Evolutionary conservation across 306 rosid species (phyloP), one percentile per base, ranked within the genome.

Genomic region (Lotus japonicus): DNA sequence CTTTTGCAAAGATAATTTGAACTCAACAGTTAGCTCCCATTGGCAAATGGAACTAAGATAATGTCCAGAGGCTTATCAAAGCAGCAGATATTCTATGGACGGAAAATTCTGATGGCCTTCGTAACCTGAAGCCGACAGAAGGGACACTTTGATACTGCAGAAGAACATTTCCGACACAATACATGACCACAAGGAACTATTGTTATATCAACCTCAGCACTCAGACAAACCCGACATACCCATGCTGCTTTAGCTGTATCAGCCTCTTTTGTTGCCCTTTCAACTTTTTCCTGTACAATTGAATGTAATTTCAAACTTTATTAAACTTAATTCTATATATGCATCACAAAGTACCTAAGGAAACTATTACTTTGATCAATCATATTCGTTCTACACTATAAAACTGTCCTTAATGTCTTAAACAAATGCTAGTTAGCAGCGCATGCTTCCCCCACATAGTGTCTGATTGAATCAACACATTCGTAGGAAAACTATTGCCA

Each of bases 121-220:
- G 96, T 70, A 67, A 92, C 98, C 68, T 88, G 89, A 66, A 88
- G 87, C 73, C 97, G 88, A 58, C 98, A 92, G 82, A 92, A 92
- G 62, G 98, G 98, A 69, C 98, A 92, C 76, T 65, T 86, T 2
- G 92, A 82, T 66, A 92, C 98, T 38, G 98, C 97, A 67, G 96
- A 80, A 68, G 97, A 89, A 76, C 97, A 92, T 71, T 84, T 85
- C 13, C 89, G 89, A 74, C 98, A 92, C 55, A 92, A 88, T n/a
- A 92, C 97, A 74, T 92, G 97, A 56, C 98, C 98, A 77, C 98
- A 92, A 28, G 98, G 98, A 69, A 92, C 89, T 59, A 92, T 71
- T 36, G 96, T 84, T 63, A 84, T 80, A 66, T 86, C 85, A 53
- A 92, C 97, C 79, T 92, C 98, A 5, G 88, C 77, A 45, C 80